A percentile compares a stretch with the other conserved stretches of the same genome.
Conservation (phyloP, 2,329 filamentous ascomycete genomes). For the Septoria petroselini region DNA sequence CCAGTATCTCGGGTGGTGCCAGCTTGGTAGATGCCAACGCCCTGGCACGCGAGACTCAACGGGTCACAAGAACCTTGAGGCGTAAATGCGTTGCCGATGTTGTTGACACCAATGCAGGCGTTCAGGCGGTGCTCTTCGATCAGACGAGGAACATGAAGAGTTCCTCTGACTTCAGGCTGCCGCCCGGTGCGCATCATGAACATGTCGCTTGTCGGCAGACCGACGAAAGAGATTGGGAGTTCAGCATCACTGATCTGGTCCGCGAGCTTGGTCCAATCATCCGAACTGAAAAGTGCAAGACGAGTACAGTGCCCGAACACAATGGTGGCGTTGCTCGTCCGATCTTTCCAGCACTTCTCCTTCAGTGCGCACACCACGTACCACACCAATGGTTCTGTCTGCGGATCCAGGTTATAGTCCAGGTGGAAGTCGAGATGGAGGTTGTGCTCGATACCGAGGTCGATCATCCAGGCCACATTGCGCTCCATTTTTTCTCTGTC, state of each 20-base stretch:
- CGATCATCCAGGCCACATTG: conserved; percentile 64
- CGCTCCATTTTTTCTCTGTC: conserved; percentile 46
- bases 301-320: conserved; percentile 68
- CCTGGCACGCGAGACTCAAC: conserved; percentile 58
- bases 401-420: conserved; percentile 62
- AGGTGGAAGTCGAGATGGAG: conserved; percentile 69
- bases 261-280: conserved; percentile 52
- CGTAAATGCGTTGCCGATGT: conserved; percentile 72
- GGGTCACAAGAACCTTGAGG: conserved; percentile 67
- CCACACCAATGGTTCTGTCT: conserved; percentile 52
- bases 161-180: conserved; percentile 50
- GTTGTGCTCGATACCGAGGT: conserved; percentile 49
- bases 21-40: conserved; percentile 65
- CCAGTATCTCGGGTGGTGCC: conserved; percentile 59
- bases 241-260: conserved; percentile 46
- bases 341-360: conserved; percentile 49
- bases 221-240: conserved; percentile 64
- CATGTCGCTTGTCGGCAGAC: conserved; percentile 66
- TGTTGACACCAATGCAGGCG: conserved; percentile 65
- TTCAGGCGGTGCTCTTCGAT: conserved; percentile 58
- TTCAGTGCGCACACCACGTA: conserved; percentile 54
- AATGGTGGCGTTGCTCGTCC: conserved; percentile 48
- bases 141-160: conserved; percentile 59
- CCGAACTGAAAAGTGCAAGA: conserved; percentile 54
- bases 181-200: conserved; percentile 62